These are phyloP conservation scores for Trichoderma atrobrunneum DNA, from an alignment of 2,329 filamentous ascomycete genomes.

Conservation along the genomic window DNA sequence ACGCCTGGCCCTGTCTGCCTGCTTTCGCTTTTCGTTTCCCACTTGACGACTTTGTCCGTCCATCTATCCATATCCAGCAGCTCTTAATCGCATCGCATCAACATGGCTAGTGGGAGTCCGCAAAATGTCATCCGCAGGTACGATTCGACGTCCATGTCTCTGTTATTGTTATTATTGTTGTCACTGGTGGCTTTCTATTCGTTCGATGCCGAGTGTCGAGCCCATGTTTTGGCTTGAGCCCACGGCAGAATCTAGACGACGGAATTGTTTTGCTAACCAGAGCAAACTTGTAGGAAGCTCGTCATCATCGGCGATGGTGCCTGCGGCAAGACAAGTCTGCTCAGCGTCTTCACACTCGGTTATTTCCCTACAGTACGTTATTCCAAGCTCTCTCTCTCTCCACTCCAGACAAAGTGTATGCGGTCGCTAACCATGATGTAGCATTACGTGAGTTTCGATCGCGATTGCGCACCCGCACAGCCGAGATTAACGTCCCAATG, in stretches of 20 bases:
- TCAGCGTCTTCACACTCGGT: conserved; percentile 95
- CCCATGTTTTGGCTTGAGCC: neutral
- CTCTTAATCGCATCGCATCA: conserved; percentile 24
- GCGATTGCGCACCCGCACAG: conserved; percentile 5
- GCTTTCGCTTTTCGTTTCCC: neutral
- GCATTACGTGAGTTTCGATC: conserved; percentile 54
- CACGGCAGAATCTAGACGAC: neutral
- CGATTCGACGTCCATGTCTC: conserved; percentile 24
- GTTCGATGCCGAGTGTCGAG: neutral
- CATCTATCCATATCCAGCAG: neutral
- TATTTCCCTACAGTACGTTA: conserved; percentile 91
- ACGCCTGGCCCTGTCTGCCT: conserved; percentile 7
- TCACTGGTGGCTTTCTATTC: neutral
- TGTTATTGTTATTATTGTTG: neutral
- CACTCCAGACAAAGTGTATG: conserved; percentile 12
- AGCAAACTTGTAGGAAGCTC: conserved; percentile 65
- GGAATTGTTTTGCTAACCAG: conserved; percentile 21
- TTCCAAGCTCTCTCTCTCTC: neutral
- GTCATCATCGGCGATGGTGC: conserved; percentile 97
- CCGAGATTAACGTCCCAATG: conserved; percentile 25
- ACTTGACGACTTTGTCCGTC: neutral
- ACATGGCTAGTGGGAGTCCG: conserved; percentile 45
- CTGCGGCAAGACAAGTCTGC: conserved; percentile 94
- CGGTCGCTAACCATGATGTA: conserved; percentile 36
- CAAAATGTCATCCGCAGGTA: conserved; percentile 67